Evolutionary conservation across 257 asterid species (phyloP).

Genomic region (Hygrophila difformis): DNA sequence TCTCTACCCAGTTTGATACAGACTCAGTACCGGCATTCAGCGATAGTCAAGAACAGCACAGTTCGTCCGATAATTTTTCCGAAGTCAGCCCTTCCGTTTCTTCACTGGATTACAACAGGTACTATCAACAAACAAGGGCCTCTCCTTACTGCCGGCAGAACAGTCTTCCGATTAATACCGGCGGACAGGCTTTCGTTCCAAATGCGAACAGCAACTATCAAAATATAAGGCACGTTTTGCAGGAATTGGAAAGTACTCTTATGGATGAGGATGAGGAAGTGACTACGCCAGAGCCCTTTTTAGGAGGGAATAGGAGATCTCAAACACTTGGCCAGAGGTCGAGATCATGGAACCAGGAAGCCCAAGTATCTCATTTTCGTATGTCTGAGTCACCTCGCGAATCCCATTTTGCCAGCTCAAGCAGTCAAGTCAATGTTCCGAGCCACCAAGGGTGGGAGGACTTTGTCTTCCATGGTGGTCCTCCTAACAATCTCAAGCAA

Average conservation of each 20-base stretch:
- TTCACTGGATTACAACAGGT: conserved; percentile 33
- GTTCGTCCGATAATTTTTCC: conserved; percentile 46
- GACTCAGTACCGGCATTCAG: conserved; percentile 29
- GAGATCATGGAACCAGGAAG: conserved; percentile 25
- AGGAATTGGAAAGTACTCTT: conserved; percentile 56
- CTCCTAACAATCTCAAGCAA: conserved; percentile 52
- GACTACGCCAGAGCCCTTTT: conserved; percentile 25
- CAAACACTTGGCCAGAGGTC: conserved; percentile 41
- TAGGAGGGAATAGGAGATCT: conserved; percentile 31
- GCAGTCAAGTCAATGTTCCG: conserved; percentile 21
- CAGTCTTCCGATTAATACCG: conserved; percentile 21
- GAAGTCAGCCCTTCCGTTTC: conserved; percentile 47
- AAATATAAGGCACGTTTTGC: conserved; percentile 42
- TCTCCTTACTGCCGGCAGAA: conserved; percentile 27
- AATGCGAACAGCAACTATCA: conserved; percentile 33
- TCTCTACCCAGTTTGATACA: conserved; percentile 42
- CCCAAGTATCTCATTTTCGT: conserved; percentile 22
- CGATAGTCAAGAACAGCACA: conserved; percentile 49
- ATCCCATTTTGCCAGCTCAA: conserved; percentile 21
- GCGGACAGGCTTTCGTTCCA: conserved; percentile 18
- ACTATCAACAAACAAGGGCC: conserved; percentile 32
- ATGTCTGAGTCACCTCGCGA: conserved; percentile 28
- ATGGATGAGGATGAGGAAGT: conserved; percentile 57
- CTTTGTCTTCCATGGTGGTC: conserved; percentile 24
- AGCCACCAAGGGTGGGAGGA: conserved; percentile 28